Evolutionary conservation across 192 early-diverging fungal species (phyloP), one percentile per base, ranked within the genome.

Genomic region (Dissophora globulifera): DNA sequence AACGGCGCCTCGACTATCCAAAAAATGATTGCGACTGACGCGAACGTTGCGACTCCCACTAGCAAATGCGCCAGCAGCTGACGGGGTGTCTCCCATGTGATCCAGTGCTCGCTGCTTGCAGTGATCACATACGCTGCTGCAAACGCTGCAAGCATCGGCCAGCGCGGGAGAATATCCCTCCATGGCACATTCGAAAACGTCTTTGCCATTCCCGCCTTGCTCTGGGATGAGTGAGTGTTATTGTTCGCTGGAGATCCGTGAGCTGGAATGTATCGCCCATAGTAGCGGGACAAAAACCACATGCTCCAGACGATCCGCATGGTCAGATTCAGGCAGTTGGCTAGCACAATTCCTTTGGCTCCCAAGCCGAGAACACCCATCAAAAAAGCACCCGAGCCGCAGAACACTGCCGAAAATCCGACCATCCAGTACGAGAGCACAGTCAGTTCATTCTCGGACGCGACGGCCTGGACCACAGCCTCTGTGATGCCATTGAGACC

Each of bases 401-500:
- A 87, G 75, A 96, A 98, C 4, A 82, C 80, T 0, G 69, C 78
- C 25, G 93, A 92, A 69, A 92, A 93, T 3, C 48, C 81, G 22
- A 92, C 84, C 93, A 97, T 93, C 83, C 86, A 93, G 15, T 80
- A 59, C 54, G 88, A 93, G 35, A 93, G 82, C 19, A 62, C 43
- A 6, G 76, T 31, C 11, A 99, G 78, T 49, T 90, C 87, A 2
- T 71, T 62, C 40, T 85, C 78, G 5, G 90, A 80, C 0, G 90
- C 97, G 19, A 95, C 93, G 2, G 91, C 93, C 64, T 96, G 94
- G 19, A 97, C 85, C 78, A 96, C 98, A 1, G 92, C 93, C 71
- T 99, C 97, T 6, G 93, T 90, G 52, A 99, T 91, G 0, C 97
- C 97, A 72, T 99, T 99, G 29, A 96, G 53, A 13, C 94, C 97